These are phyloP conservation scores for Ichthyophthirius multifiliis DNA, from an alignment of 169 alveolate species.

Conservation along the genomic window DNA sequence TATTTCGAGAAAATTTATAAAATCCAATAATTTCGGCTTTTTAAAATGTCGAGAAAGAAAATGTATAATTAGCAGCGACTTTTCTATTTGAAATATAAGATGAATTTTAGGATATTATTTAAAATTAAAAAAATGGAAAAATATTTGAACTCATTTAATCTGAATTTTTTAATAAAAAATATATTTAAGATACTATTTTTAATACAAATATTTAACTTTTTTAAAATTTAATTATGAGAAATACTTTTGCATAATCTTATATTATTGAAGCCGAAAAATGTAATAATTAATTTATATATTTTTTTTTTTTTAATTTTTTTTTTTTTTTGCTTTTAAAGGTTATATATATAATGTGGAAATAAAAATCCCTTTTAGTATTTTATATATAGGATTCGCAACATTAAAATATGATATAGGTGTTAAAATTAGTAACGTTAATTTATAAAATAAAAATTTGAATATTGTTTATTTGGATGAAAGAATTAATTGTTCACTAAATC, in stretches of 20 bases:
- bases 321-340: not conserved
- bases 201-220: not conserved
- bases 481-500: constrained; percentile 1
- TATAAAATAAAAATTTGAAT: not conserved
- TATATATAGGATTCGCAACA: constrained; percentile 11
- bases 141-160: not conserved
- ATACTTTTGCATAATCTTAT: not conserved
- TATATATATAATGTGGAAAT: not conserved
- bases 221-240: not conserved
- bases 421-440: not conserved
- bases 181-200: not conserved
- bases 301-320: not conserved
- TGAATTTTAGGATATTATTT: not conserved
- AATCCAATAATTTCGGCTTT: not conserved
- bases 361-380: not conserved
- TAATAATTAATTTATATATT: not conserved
- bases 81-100: not conserved
- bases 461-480: not conserved
- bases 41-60: not conserved
- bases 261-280: constrained; percentile 9
- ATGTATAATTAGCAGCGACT: constrained; percentile 8
- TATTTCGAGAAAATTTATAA: not conserved
- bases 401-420: not conserved
- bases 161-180: not conserved
- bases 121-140: not conserved